Conservation (phyloP, 1,284 basidiomycete genomes). For the Neonothopanus nambi region DNA sequence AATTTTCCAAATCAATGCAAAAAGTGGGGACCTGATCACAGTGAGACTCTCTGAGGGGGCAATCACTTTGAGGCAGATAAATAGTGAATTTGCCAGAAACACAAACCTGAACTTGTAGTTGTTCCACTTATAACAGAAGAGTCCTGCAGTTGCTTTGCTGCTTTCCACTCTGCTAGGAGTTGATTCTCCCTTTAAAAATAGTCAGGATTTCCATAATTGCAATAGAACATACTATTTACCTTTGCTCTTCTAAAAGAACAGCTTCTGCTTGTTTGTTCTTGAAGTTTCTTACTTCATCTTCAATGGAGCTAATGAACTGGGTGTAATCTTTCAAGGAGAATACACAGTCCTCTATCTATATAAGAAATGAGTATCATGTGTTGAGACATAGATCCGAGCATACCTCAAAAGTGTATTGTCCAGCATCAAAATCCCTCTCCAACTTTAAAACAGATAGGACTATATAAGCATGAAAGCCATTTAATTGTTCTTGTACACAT, state of each 20-base stretch:
- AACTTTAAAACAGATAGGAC: constrained; percentile 39
- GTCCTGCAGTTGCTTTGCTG: constrained; percentile 2
- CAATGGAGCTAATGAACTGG: constrained; percentile 43
- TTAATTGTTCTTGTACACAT: constrained; percentile 2
- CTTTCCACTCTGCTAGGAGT: constrained; percentile 35
- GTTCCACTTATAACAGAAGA: not conserved
- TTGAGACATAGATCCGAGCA: constrained; percentile 13
- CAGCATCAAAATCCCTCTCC: constrained; percentile 60
- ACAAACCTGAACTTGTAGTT: constrained; percentile 12
- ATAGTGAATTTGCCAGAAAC: too few relatives aligned
- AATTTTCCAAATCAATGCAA: constrained; percentile 62
- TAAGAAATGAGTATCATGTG: not conserved
- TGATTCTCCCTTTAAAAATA: constrained; percentile 29
- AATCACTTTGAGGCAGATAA: too few relatives aligned
- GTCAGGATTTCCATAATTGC: not conserved
- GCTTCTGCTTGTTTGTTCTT: constrained; percentile 37
- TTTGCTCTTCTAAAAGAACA: constrained; percentile 39
- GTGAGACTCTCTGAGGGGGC: too few relatives aligned
- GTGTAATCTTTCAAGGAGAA: constrained; percentile 60
- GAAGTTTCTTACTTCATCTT: constrained; percentile 45
- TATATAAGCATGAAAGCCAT: too few relatives aligned
- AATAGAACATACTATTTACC: constrained; percentile 26
- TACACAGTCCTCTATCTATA: constrained; percentile 45
- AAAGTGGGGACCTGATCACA: constrained; percentile 38
- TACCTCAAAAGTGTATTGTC: constrained; percentile 59